Evolutionary conservation across 1,284 basidiomycete genomes (phyloP).

Genomic region (Wallemia hederae): DNA sequence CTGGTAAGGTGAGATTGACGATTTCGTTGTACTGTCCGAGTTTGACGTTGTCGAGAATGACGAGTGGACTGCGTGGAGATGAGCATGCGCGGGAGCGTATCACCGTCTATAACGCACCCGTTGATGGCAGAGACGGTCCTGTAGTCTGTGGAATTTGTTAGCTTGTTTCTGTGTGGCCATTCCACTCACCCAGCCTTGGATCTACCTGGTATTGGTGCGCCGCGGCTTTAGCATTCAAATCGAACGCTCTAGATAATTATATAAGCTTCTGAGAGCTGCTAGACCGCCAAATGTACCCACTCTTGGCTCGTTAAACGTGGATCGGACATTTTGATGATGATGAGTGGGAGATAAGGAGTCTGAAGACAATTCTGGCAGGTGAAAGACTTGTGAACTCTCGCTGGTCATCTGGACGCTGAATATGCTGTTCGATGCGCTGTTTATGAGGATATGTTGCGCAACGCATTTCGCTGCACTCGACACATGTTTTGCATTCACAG

Average conservation of each 20-base stretch:
- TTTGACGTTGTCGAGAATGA: slow-evolving; percentile 96
- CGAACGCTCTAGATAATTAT: slow-evolving; percentile 1
- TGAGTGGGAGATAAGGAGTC: no score
- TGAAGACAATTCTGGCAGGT: no score
- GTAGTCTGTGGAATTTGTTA: slow-evolving; percentile 34
- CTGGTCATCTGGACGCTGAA: no score
- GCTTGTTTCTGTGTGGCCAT: background rate
- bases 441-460: no score
- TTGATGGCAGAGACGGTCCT: slow-evolving; percentile 88
- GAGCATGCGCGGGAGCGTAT: slow-evolving; percentile 6
- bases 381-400: no score
- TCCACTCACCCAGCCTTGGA: slow-evolving; percentile 52
- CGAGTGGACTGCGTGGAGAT: slow-evolving; percentile 39
- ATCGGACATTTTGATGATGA: no score
- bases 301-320: slow-evolving; percentile 1
- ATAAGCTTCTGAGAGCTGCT: background rate
- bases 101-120: slow-evolving; percentile 28
- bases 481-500: no score
- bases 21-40: slow-evolving; percentile 75
- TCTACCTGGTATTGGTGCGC: slow-evolving; percentile 26
- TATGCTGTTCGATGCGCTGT: no score
- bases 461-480: no score
- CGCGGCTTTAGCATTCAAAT: slow-evolving; percentile 15
- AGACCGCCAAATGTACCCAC: background rate
- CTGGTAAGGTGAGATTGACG: slow-evolving; percentile 79